Base-by-base conservation (phyloP, 2,329 filamentous ascomycete species). In the Ophiocordyceps sinensis region DNA sequence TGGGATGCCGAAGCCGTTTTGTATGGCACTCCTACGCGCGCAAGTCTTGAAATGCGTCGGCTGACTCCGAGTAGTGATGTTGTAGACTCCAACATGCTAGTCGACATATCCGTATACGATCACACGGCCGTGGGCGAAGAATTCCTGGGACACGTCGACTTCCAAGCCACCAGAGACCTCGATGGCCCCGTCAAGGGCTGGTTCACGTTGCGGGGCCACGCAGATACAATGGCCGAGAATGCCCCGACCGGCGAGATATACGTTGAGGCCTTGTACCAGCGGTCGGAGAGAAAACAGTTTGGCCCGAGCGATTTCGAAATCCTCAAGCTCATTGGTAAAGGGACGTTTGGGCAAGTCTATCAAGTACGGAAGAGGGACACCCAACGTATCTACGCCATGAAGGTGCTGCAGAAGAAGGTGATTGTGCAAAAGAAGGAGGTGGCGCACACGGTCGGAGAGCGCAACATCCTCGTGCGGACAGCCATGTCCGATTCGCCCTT, bases 341-440 rank as follows among this genome's bases (percentile, higher is more conserved):
- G 91, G 41, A 98, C 91, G 0, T 98, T 98, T 58, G 91, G 91
- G 1, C 91, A 98, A 60, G 91, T 98, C 2, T 98, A 96, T 59
- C 91, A 98, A 60, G 91, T 98, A 7, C 82, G 86, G 52, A 98
- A 98, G 74, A 91, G 85, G 68, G 91, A 98, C 59, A 95, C 89
- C 1, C 79, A 80, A 53, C 81, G 91, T 36, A 95, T 98, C 45
- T 98, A 98, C 56, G 91, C 91, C 46, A 98, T 98, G 91, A 98
- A 98, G 63, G 89, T 98, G 2, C 69, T 98, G 28, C 95, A 91
- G 39, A 98, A 98, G 72, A 98, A 98, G 70, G 91, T 98, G 41
- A 98, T 98, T 54, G 91, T 98, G 23, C 91, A 98, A 65, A 98
- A 98, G 75, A 98, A 98, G 64, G 91, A 98, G 61, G 87, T 98